phyloP scores from a whole-genome alignment of 139 green algal species.

The Chlamydomonas sp. region DNA sequence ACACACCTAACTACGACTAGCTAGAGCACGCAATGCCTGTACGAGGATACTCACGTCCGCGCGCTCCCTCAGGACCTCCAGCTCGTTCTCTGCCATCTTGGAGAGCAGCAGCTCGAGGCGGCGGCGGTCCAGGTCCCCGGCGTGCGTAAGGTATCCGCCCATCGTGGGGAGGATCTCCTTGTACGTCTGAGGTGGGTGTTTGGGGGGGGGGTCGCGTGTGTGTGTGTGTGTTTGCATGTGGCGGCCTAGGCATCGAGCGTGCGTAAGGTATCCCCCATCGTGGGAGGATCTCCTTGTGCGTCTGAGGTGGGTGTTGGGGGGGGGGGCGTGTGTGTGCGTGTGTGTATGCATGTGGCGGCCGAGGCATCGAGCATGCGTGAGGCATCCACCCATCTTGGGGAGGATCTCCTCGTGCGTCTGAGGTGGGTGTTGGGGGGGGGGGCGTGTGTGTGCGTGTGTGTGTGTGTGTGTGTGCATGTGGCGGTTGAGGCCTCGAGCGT shows the following conservation, averaged over 20 bases:
- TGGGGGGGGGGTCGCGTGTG: too few species aligned
- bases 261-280: slow-evolving; percentile 84
- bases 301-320: slow-evolving; percentile 75
- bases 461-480: too few species aligned
- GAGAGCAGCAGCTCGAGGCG: slow-evolving; percentile 64
- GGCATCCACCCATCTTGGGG: slow-evolving; percentile 72
- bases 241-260: too few species aligned
- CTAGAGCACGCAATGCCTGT: too few species aligned
- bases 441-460: too few species aligned
- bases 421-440: too few species aligned
- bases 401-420: slow-evolving; percentile 81
- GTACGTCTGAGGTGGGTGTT: slow-evolving; percentile 83
- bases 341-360: too few species aligned
- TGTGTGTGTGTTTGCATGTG: too few species aligned
- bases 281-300: slow-evolving; percentile 82
- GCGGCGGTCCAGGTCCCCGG: slow-evolving; percentile 52
- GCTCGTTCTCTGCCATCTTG: slow-evolving; percentile 56
- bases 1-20: too few species aligned
- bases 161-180: slow-evolving; percentile 72
- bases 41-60: slow-evolving; percentile 45
- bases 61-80: slow-evolving; percentile 62
- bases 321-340: too few species aligned
- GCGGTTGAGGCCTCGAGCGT: too few species aligned
- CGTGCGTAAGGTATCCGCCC: slow-evolving; percentile 81
- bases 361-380: slow-evolving; percentile 76